Conservation (phyloP, 768 basidiomycete genomes). For the Termitomyces eurrhizus region DNA sequence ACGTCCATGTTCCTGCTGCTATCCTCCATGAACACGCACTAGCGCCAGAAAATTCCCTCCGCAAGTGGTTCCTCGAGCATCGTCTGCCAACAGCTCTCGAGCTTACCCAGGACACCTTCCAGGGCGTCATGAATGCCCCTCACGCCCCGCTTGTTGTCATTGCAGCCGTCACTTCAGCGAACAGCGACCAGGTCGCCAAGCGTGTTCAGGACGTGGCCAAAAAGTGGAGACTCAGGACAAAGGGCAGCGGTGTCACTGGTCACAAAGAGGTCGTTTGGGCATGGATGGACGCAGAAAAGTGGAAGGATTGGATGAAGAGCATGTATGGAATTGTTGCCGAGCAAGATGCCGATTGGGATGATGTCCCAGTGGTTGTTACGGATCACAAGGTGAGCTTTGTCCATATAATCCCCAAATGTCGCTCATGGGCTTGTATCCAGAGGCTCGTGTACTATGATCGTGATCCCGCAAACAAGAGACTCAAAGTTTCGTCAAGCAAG, state of each 20-base stretch:
- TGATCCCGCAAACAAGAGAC: constrained; percentile 49
- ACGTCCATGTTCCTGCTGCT: constrained; percentile 41
- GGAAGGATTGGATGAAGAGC: constrained; percentile 87
- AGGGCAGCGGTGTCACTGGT: constrained; percentile 35
- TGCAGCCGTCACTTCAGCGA: constrained; percentile 40
- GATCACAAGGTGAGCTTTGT: constrained; percentile 68
- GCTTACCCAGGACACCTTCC: constrained; percentile 76
- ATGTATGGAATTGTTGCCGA: constrained; percentile 70
- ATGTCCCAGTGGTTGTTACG: constrained; percentile 60
- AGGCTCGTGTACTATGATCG: constrained; percentile 71
- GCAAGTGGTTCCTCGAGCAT: constrained; percentile 60
- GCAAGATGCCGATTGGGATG: constrained; percentile 27
- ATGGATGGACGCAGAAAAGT: constrained; percentile 84
- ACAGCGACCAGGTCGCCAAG: constrained; percentile 38
- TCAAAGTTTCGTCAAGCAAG: constrained; percentile 48
- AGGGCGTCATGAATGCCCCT: constrained; percentile 80
- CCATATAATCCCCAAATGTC: neutral
- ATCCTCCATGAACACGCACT: constrained; percentile 31
- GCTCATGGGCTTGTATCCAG: constrained; percentile 30
- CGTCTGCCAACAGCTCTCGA: constrained; percentile 72
- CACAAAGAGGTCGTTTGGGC: constrained; percentile 71
- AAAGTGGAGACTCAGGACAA: constrained; percentile 53
- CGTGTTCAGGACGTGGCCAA: constrained; percentile 49
- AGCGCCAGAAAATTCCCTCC: constrained; percentile 29
- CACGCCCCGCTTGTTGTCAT: constrained; percentile 78